A percentile compares a stretch with the other conserved stretches of the same genome.
These are phyloP conservation scores for Solanum hybrid DNA, from an alignment of 305 asterid genomes.

Conservation along the genomic window DNA sequence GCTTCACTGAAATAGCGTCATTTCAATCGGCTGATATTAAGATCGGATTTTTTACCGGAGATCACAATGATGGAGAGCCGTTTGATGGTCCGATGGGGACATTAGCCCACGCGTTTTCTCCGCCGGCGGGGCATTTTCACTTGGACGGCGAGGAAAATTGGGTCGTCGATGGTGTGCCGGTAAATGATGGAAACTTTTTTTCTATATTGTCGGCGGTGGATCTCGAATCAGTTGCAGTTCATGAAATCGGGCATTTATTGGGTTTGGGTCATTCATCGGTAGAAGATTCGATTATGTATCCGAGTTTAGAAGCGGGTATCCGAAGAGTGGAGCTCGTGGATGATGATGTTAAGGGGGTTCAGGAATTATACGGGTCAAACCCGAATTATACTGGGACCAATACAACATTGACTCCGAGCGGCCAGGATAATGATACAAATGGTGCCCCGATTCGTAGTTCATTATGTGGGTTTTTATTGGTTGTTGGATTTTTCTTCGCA, in stretches of 20 bases:
- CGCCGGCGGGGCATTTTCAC: slow-evolving; percentile 65
- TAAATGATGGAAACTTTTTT: slow-evolving; percentile 18
- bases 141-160: slow-evolving; percentile 76
- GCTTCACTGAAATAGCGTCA: slow-evolving; percentile 37
- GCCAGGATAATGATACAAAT: slow-evolving; percentile 27
- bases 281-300: slow-evolving; percentile 70
- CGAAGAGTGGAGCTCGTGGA: slow-evolving; percentile 53
- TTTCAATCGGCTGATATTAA: slow-evolving; percentile 39
- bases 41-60: slow-evolving; percentile 61
- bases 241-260: slow-evolving; percentile 84
- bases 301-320: slow-evolving; percentile 45
- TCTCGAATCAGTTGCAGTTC: slow-evolving; percentile 86
- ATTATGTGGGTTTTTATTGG: not conserved
- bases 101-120: slow-evolving; percentile 85
- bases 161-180: slow-evolving; percentile 58
- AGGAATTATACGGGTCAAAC: slow-evolving; percentile 70
- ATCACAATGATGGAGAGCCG: slow-evolving; percentile 88
- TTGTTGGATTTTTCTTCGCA: slow-evolving; percentile 14
- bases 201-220: slow-evolving; percentile 48
- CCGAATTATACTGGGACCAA: slow-evolving; percentile 50
- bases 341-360: slow-evolving; percentile 66
- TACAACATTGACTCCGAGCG: slow-evolving; percentile 30
- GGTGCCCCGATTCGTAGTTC: slow-evolving; percentile 17
- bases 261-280: slow-evolving; percentile 94
- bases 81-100: slow-evolving; percentile 89